phyloP scores from a whole-genome alignment of 805 yeast species.

The Schwanniomyces vanrijiae region DNA sequence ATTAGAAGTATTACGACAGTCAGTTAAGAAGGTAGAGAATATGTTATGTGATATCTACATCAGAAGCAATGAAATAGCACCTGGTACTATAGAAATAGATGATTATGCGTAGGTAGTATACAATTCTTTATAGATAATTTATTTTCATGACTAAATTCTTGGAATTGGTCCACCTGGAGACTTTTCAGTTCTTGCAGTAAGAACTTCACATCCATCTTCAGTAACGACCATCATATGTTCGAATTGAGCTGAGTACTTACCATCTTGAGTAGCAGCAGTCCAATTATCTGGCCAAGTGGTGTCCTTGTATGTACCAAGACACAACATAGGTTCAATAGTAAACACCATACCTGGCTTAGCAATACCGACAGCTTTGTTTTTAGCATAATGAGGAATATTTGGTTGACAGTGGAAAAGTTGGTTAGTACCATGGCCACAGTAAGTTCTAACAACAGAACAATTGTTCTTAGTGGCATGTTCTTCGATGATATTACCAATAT shows the following conservation, averaged over 20 bases:
- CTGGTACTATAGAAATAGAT: neutral
- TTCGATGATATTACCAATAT: slow-evolving; percentile 85
- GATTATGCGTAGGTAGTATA: slow-evolving; percentile 1
- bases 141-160: slow-evolving; percentile 38
- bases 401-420: slow-evolving; percentile 88
- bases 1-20: slow-evolving; percentile 20
- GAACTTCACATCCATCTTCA: slow-evolving; percentile 87
- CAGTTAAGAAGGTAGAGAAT: slow-evolving; percentile 22
- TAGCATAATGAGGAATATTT: slow-evolving; percentile 89
- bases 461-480: slow-evolving; percentile 75
- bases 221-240: slow-evolving; percentile 93
- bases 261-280: slow-evolving; percentile 93
- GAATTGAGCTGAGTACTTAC: slow-evolving; percentile 88
- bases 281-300: slow-evolving; percentile 95
- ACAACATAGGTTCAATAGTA: slow-evolving; percentile 97
- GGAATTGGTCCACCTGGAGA: slow-evolving; percentile 88
- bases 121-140: neutral
- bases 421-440: slow-evolving; percentile 93
- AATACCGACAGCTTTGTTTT: slow-evolving; percentile 88
- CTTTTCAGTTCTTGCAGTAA: slow-evolving; percentile 74
- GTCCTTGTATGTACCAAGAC: slow-evolving; percentile 79
- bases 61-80: slow-evolving; percentile 15
- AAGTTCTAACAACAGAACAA: slow-evolving; percentile 86
- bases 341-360: slow-evolving; percentile 96
- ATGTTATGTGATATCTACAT: slow-evolving; percentile 20